Evolutionary conservation across 257 asterid species (phyloP).

Genomic region (Solanum neorickii): DNA sequence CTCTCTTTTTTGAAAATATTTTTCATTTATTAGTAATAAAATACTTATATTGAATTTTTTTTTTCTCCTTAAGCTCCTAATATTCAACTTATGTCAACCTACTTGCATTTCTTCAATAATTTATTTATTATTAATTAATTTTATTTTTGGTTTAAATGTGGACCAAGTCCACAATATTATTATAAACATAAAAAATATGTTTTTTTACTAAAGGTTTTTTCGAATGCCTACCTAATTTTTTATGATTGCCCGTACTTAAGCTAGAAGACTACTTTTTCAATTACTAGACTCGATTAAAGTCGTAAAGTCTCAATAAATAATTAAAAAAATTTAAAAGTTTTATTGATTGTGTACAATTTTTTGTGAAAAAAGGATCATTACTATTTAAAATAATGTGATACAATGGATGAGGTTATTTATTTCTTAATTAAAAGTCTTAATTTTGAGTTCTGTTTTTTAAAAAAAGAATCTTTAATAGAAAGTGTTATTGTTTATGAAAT

Average conservation of each 20-base stretch:
- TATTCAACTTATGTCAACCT: neutral
- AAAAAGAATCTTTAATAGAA: accelerated
- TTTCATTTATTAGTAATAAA: neutral
- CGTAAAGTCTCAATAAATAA: neutral
- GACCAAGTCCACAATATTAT: too few relatives aligned
- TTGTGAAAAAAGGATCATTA: neutral
- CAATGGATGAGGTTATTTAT: accelerated
- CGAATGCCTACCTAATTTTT: neutral
- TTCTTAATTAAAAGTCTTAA: neutral
- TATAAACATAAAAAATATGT: too few relatives aligned
- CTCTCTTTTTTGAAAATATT: neutral
- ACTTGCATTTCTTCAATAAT: neutral
- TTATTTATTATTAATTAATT: neutral
- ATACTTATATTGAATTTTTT: neutral
- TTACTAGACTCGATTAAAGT: neutral
- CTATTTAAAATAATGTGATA: too few relatives aligned
- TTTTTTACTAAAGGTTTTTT: neutral
- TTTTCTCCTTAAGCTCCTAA: neutral
- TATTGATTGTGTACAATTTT: neutral
- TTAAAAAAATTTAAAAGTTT: neutral
- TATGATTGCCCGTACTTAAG: neutral
- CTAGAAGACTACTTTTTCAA: neutral
- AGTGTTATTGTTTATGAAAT: accelerated
- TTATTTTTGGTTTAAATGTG: too few relatives aligned
- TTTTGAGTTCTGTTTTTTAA: accelerated